Evolutionary conservation across 2,329 filamentous ascomycete species (phyloP), one percentile per base, ranked within the genome.

Genomic region (Scedosporium aurantiacum): DNA sequence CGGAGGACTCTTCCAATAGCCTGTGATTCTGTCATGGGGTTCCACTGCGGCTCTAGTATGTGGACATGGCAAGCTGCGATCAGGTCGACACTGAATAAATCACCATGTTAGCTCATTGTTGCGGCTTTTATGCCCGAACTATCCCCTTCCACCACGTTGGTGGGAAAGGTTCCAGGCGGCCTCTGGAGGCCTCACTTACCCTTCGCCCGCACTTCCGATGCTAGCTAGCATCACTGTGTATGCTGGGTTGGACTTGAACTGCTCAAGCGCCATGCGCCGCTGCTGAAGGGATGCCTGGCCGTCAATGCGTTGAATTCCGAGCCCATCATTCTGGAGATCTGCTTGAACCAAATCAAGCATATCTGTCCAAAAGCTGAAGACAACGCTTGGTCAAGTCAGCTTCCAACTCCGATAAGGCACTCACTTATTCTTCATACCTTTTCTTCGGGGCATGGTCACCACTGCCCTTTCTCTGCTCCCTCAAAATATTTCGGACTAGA

Each of bases 21-120:
- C 63, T 73, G 71, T 1, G 67, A 64, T 57, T 74, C 72, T 0
- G 60, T 63, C 70, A 70, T 72, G 3, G 72, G 71, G 50, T 70
- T 73, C 71, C 70, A 74, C 12, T 72, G 68, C 0, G 71, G 71
- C 59, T 73, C 71, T 1, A 73, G 40, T 2, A 73, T 60, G 58
- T 73, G 71, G 1, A 71, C 68, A 23, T 65, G 63, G 18, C 65
- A 68, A 7, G 71, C 70, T 54, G 61, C 66, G 1, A 65, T 71
- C 14, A 73, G 65, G 41, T 72, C 66, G 47, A 71, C 2, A 60
- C 63, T 40, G n/a, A n/a, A n/a, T n/a, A n/a, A n/a, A n/a, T n/a
- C n/a, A n/a, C n/a, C n/a, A n/a, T n/a, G n/a, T n/a, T n/a, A n/a
- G n/a, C n/a, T n/a, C n/a, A n/a, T n/a, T n/a, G n/a, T n/a, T n/a